Base-by-base conservation (phyloP, 1,284 basidiomycete genomes). In the Entoloma clypeatum region DNA sequence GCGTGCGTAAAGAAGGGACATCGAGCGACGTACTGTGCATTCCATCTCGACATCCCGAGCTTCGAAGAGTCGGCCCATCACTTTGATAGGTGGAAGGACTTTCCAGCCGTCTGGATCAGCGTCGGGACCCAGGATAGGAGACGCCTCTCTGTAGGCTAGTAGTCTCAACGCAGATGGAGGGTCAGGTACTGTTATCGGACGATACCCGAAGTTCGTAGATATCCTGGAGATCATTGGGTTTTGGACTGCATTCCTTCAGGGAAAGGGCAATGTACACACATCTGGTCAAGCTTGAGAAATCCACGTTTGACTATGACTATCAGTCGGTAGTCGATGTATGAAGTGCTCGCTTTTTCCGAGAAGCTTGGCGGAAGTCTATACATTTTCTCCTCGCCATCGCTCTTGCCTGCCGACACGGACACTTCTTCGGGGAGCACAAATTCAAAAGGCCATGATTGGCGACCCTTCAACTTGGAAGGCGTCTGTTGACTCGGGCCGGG, bases 21-120 rank as follows among this genome's bases (percentile, higher is more conserved):
- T 36, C 36, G 16, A 29, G 11, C 22, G 6, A 61, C 71, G 48
- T 51, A 79, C 77, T 8, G 55, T 62, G 33, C 60, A 63, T 39
- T 60, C 50, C 5, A 65, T 58, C 39, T 67, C 64, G 7, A 71
- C 66, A 9, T 58, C 46, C 19, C 67, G 63, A 19, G 57, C 60
- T 23, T 63, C 61, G 53, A 76, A 77, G 2, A 76, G 47, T 14
- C 55, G 66, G 3, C 75, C 77, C 35, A 59, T 60, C 22, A 74
- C 48, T 23, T 45, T 54, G 10, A 68, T 47, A 3, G 65, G 51
- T 4, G 60, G 56, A 11, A 69, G 51, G 6, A 67, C 57, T 26
- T 70, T 66, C 76, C 73, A 77, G 16, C 75, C 74, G 14, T 68
- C 62, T 1, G 67, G 64, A 48, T 77, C 76, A 17, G 53, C 65